phyloP scores from a whole-genome alignment of 495 filamentous ascomycete genomes.

The Lepraria neglecta region DNA sequence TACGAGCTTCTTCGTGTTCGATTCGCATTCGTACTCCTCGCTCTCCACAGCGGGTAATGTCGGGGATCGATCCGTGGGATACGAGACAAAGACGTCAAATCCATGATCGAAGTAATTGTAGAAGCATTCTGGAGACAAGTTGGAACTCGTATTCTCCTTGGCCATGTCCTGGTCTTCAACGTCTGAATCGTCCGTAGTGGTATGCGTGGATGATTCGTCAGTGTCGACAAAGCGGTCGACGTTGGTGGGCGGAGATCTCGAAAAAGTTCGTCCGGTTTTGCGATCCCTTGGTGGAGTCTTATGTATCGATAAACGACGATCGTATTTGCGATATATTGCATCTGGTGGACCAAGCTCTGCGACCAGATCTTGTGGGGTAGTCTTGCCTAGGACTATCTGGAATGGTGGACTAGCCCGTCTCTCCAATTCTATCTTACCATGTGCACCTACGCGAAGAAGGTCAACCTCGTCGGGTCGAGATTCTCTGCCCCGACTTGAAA shows the following conservation, averaged over 20 bases:
- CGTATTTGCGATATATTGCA: conserved; percentile 88
- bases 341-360: conserved; percentile 90
- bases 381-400: conserved; percentile 67
- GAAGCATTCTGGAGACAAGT: conserved; percentile 68
- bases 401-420: conserved; percentile 55
- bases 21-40: conserved; percentile 25
- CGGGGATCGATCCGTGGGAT: conserved; percentile 60
- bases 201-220: conserved; percentile 74
- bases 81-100: conserved; percentile 87
- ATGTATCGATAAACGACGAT: conserved; percentile 87
- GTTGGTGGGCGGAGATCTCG: conserved; percentile 12
- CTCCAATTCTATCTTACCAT: conserved; percentile 68
- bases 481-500: conserved; percentile 56
- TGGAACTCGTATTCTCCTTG: conserved; percentile 40
- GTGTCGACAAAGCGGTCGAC: conserved; percentile 48
- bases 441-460: conserved; percentile 63
- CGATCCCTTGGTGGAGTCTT: conserved; percentile 38
- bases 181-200: conserved; percentile 70
- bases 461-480: conserved; percentile 74
- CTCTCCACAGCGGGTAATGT: conserved; percentile 46
- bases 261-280: conserved; percentile 14
- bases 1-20: conserved; percentile 47
- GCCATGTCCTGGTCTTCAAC: conserved; percentile 48
- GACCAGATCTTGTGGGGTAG: conserved; percentile 83
- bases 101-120: conserved; percentile 96